A percentile compares a stretch with the other conserved stretches of the same genome.
phyloP scores from a whole-genome alignment of 1,284 basidiomycete species.

The Xanthoconium separans region DNA sequence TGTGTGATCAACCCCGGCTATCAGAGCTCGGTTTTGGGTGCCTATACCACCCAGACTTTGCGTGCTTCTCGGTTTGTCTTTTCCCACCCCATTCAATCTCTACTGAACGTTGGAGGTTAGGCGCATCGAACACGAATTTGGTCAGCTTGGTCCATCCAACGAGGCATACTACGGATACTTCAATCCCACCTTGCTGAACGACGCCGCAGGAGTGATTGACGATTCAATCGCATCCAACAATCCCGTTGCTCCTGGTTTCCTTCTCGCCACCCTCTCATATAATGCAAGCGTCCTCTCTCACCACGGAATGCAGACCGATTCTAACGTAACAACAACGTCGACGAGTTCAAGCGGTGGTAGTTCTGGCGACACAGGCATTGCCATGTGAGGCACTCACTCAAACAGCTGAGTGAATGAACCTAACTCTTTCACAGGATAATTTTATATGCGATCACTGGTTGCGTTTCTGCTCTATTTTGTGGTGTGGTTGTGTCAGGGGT shows the following conservation, averaged over 20 bases:
- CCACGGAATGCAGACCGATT: conserved; percentile 14
- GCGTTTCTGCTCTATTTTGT: conserved; percentile 79
- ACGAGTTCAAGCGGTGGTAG: conserved; percentile 13
- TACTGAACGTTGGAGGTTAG: conserved; percentile 45
- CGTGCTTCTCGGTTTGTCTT: conserved; percentile 37
- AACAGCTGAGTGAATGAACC: not conserved
- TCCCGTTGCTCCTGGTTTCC: conserved; percentile 51
- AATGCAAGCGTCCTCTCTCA: conserved; percentile 50
- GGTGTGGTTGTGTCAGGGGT: conserved; percentile 81
- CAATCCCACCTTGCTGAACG: conserved; percentile 57
- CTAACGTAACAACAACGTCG: conserved; percentile 16
- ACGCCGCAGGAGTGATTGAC: conserved; percentile 49
- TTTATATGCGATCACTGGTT: conserved; percentile 83
- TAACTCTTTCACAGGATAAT: conserved; percentile 60
- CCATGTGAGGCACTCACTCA: conserved; percentile 51
- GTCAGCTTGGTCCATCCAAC: conserved; percentile 48
- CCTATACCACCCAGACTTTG: conserved; percentile 66
- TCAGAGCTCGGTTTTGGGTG: conserved; percentile 76
- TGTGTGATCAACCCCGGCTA: conserved; percentile 78
- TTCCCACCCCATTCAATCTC: conserved; percentile 26
- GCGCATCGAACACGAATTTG: conserved; percentile 66
- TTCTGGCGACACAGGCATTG: conserved; percentile 60
- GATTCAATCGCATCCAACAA: conserved; percentile 43
- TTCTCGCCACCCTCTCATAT: conserved; percentile 67
- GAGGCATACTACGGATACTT: conserved; percentile 54